These are phyloP conservation scores for Eucommia ulmoides DNA, from an alignment of 257 asterid species.

Conservation along the genomic window DNA sequence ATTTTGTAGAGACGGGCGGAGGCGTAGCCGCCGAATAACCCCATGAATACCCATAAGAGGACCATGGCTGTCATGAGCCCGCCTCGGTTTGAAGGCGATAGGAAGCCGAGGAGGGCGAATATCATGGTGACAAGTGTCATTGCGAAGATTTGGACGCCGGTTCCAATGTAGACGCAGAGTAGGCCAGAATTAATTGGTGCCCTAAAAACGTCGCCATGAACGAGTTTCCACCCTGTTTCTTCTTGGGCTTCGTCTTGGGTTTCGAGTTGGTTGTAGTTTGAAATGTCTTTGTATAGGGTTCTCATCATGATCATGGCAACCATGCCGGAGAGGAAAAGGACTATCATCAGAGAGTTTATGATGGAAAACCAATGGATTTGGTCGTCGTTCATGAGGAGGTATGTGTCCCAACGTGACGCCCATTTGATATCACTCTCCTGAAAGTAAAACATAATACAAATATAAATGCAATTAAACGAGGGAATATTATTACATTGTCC, in stretches of 20 bases:
- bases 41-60: not conserved
- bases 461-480: not conserved
- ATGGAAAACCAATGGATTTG: not conserved
- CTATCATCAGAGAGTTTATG: not conserved
- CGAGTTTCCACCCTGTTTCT: not conserved
- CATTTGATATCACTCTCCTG: not conserved
- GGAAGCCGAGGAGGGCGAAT: not conserved
- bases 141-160: not conserved
- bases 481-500: too few species aligned
- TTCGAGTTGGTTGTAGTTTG: not conserved
- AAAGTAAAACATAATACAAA: not conserved
- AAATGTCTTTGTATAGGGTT: not conserved
- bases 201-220: not conserved
- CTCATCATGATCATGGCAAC: not conserved
- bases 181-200: not conserved
- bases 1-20: not conserved
- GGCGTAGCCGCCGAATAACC: not conserved
- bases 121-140: not conserved
- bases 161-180: not conserved
- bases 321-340: not conserved
- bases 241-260: not conserved
- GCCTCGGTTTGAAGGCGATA: not conserved
- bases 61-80: not conserved
- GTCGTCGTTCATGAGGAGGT: not conserved
- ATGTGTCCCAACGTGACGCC: not conserved